phyloP scores from a whole-genome alignment of 805 yeast genomes.

The Zygoascus tannicola region DNA sequence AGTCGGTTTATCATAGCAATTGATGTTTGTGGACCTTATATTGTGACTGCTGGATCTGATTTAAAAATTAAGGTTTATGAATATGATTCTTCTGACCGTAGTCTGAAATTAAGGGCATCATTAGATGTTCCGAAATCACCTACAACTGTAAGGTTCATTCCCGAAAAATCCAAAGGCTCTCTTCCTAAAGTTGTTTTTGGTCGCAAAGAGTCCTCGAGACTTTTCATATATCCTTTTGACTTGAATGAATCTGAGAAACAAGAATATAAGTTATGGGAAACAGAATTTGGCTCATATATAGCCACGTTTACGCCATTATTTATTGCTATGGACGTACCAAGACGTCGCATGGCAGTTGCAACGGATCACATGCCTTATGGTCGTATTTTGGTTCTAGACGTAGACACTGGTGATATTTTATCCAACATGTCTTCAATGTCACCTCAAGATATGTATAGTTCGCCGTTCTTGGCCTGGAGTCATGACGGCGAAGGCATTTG shows the following conservation, averaged over 20 bases:
- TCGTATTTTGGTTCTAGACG: slow-evolving; percentile 47
- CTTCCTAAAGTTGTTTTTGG: slow-evolving; percentile 43
- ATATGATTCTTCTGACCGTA: neutral
- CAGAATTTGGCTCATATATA: slow-evolving; percentile 47
- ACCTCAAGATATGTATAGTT: slow-evolving; percentile 62
- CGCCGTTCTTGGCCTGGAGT: slow-evolving; percentile 41
- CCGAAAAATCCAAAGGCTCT: neutral
- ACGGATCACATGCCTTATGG: slow-evolving; percentile 74
- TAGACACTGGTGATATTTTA: slow-evolving; percentile 26
- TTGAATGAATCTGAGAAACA: slow-evolving; percentile 25
- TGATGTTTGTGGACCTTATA: slow-evolving; percentile 31
- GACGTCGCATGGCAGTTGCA: slow-evolving; percentile 41
- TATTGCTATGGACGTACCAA: slow-evolving; percentile 24
- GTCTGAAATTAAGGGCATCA: neutral
- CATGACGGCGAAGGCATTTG: slow-evolving; percentile 43
- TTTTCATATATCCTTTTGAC: slow-evolving; percentile 35
- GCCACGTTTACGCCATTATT: slow-evolving; percentile 53
- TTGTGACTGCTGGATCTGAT: slow-evolving; percentile 31
- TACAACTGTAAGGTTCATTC: slow-evolving; percentile 8
- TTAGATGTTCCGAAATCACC: slow-evolving; percentile 6
- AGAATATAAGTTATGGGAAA: slow-evolving; percentile 57
- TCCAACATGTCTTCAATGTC: slow-evolving; percentile 42
- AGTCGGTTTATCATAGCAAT: slow-evolving; percentile 30
- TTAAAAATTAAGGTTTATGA: slow-evolving; percentile 14
- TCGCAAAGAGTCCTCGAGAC: slow-evolving; percentile 48